These are phyloP conservation scores for Plectranthus barbatus DNA, from an alignment of 257 asterid genomes.

Conservation along the genomic window DNA sequence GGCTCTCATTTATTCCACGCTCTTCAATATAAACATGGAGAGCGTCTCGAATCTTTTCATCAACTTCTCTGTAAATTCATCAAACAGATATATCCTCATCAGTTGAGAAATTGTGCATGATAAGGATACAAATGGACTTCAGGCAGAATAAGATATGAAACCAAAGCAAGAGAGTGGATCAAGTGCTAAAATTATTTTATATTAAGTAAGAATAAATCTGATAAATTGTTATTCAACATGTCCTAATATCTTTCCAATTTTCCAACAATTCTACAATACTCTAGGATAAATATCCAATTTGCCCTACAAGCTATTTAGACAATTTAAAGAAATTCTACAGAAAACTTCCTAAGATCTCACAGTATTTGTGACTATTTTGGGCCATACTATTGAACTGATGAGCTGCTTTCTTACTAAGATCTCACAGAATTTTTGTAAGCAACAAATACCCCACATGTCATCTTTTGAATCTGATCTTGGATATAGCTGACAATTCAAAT, in stretches of 20 bases:
- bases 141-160: neutral
- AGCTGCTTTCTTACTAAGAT: neutral
- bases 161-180: too few relatives aligned
- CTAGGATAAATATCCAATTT: neutral
- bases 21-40: slow-evolving; percentile 58
- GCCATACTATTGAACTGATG: neutral
- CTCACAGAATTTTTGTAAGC: too few relatives aligned
- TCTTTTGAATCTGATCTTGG: neutral
- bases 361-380: too few relatives aligned
- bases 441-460: too few relatives aligned
- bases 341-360: too few relatives aligned
- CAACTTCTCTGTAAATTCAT: slow-evolving; percentile 43
- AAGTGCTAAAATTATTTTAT: too few relatives aligned
- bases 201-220: neutral
- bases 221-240: too few relatives aligned
- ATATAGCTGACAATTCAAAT: neutral
- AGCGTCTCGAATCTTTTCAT: slow-evolving; percentile 63
- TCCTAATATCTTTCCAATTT: too few relatives aligned
- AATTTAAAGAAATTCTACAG: too few relatives aligned
- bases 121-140: neutral
- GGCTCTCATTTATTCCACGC: slow-evolving; percentile 73
- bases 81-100: neutral
- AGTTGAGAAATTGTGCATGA: neutral
- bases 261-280: neutral
- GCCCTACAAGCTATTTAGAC: neutral